Evolutionary conservation across 2,329 filamentous ascomycete genomes (phyloP).

Genomic region (Myriangium duriaei): DNA sequence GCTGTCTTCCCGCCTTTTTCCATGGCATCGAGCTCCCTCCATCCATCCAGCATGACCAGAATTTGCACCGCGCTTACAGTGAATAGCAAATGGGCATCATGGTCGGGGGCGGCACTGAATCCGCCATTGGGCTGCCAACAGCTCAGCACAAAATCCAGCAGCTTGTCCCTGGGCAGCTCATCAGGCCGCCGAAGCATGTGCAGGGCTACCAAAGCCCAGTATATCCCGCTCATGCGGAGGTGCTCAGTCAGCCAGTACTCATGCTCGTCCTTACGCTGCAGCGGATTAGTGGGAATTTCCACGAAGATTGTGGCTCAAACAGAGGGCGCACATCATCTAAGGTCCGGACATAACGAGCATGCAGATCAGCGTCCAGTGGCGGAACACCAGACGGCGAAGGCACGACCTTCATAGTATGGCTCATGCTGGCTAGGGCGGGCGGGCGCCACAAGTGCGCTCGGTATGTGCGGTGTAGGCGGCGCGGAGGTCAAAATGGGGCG

Average conservation of each 20-base stretch:
- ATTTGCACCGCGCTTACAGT: conserved; percentile 94
- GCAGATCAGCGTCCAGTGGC: conserved; percentile 50
- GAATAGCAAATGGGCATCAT: conserved; percentile 93
- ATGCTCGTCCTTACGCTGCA: conserved; percentile 75
- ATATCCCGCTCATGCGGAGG: conserved; percentile 84
- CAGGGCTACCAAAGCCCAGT: conserved; percentile 87
- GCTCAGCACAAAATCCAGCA: conserved; percentile 89
- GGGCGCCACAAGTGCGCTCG: too few species aligned
- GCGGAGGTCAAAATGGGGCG: too few species aligned
- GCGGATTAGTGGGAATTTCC: too few species aligned
- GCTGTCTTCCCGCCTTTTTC: conserved; percentile 55
- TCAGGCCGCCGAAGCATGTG: conserved; percentile 73
- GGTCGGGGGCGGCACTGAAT: conserved; percentile 84
- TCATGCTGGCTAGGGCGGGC: too few species aligned
- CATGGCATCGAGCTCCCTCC: conserved; percentile 65
- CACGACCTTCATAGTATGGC: too few species aligned
- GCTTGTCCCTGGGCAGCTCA: conserved; percentile 64
- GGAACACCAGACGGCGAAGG: too few species aligned
- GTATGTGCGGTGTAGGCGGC: too few species aligned
- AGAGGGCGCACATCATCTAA: conserved; percentile 64
- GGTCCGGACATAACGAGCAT: conserved; percentile 87
- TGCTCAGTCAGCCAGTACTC: conserved; percentile 98
- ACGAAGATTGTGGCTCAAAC: too few species aligned
- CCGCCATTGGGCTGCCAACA: conserved; percentile 82
- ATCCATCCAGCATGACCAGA: conserved; percentile 70